Evolutionary conservation across 2,329 filamentous ascomycete species (phyloP), one percentile per base, ranked within the genome.

Genomic region (Fusarium drepaniforme): DNA sequence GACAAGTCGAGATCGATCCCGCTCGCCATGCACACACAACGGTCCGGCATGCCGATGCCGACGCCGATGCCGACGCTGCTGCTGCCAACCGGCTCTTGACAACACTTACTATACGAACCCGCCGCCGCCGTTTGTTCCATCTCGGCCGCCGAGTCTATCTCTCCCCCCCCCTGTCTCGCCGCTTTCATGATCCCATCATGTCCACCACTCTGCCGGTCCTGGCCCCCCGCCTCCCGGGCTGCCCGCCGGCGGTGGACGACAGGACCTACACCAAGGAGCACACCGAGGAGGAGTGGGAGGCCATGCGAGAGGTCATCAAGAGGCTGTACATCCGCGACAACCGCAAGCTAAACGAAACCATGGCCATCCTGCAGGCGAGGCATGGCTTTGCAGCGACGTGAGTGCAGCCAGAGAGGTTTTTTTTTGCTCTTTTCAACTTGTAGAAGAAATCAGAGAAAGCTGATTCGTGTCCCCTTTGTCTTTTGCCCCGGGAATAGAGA

Each of bases 341-440:
- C 64, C 81, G 81, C 57, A 84, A 82, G 72, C 72, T 84, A 46
- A 80, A 79, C 38, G 82, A 84, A 63, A 82, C 80, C 65, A 83
- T 83, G 82, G 72, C 80, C 53, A 81, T 83, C 16, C 73, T 84
- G 62, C 79, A 82, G 51, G 74, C 79, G 23, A 79, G 78, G 42
- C 75, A 84, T 73, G 81, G 81, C 35, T 84, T 84, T 61, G 80
- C 80, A 35, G 82, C 82, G 59, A 83, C 82, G 82, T 84, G 75
- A 82, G 82, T 82, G 51, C 21, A 23, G 28, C 30, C 23, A 44
- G 18, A 42, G 13, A n/a, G 33, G 33, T 37, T 35, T 35, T 35
- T 35, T 33, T 35, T 13, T 35, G 9, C 9, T 35, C 33, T 35
- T 4, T 35, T 35, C 12, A 16, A 16, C 15, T 16, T 37, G 35